Evolutionary conservation across 129 eudicot species (phyloP), one percentile per base, ranked within the genome.

Genomic region (Flaveria sonorensis): DNA sequence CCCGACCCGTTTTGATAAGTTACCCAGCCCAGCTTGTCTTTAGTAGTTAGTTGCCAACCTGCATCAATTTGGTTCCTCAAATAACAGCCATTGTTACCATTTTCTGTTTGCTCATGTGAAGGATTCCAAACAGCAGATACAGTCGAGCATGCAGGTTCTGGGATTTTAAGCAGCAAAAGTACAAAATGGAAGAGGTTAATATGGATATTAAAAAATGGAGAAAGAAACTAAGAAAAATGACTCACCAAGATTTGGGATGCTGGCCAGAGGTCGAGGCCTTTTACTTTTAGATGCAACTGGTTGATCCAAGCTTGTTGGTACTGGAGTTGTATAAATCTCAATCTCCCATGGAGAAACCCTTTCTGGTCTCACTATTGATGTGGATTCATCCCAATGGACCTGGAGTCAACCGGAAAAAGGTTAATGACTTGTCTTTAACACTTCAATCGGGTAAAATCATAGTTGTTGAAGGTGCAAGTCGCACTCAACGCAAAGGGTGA

Each of bases 381-480:
- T 87, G 40, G 96, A 85, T 75, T 92, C 97, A 82, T 89, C 96
- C 97, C 97, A 92, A 61, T 86, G 96, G 81, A 92, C 97, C 97
- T 92, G 82, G 21, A 68, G 53, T 64, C 80, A 23, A 53, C 64
- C 11, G 56, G 68, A 23, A 51, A 56, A 40, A 23, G 21, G 53
- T 53, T 68, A 24, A 52, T 13, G 21, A 69, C 10, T 68, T 68
- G 42, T 42, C 30, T 30, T 59, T 52, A 68, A 73, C 77, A 63
- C 0, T 13, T 63, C 69, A 63, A 30, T 28, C 20, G 12, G 46
- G 45, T 63, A 63, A 39, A 32, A 32, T 32, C 39, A 32, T 32
- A 32, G 7, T 32, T 32, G 39, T 32, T 32, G 39, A 32, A 32
- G 39, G 39, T 32, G 39, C 39, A 32, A 32, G 39, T 32, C 39